phyloP scores from a whole-genome alignment of 345 rosid species.

The rapeseed (Brassica napus) region Da-Ae NC_063438.1:14454001-14454500 shows the following conservation, averaged over 20 bases:
- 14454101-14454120: not conserved
- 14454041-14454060: not conserved
- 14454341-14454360: too few species aligned
- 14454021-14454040: not conserved
- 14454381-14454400: too few species aligned
- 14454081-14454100: not conserved
- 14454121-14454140: slow-evolving; percentile 11
- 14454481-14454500: too few species aligned
- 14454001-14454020: slow-evolving; percentile 12
- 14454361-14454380: too few species aligned
- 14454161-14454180: slow-evolving; percentile 8
- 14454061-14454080: not conserved
- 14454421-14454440: too few species aligned
- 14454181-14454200: slow-evolving; percentile 23
- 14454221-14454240: slow-evolving; percentile 13
- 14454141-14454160: slow-evolving; percentile 10
- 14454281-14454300: not conserved
- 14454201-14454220: slow-evolving; percentile 38
- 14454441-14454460: too few species aligned
- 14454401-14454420: too few species aligned
- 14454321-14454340: not conserved
- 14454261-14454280: slow-evolving; percentile 30
- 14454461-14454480: too few species aligned
- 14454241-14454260: slow-evolving; percentile 28
- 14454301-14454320: not conserved